Conservation (phyloP, 2,329 filamentous ascomycete species). For the Lachnellula cervina region DNA sequence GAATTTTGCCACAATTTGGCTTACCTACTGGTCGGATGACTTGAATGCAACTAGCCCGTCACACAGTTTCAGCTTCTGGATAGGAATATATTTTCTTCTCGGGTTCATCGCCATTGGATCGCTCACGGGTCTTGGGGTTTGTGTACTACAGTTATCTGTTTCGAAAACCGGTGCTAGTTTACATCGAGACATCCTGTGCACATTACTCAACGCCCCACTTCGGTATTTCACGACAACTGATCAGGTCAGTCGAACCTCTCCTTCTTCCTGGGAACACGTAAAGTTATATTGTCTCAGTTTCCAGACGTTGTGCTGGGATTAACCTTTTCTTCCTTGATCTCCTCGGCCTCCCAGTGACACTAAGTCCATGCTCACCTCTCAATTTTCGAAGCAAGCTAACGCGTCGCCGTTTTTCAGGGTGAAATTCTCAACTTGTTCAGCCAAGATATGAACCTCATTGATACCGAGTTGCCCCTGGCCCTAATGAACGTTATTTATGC, state of each 20-base stretch:
- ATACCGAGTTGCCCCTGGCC: constrained; percentile 18
- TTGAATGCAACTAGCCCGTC: neutral
- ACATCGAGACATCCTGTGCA: constrained; percentile 31
- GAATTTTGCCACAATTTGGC: constrained; percentile 5
- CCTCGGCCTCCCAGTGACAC: too few species aligned
- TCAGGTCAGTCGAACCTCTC: too few species aligned
- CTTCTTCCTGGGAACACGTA: too few species aligned
- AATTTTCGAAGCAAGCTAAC: too few species aligned
- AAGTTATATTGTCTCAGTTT: too few species aligned
- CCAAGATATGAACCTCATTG: constrained; percentile 23
- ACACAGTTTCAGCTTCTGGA: constrained; percentile 8
- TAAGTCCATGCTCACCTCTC: too few species aligned
- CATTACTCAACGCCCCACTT: constrained; percentile 43
- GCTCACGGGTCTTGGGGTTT: constrained; percentile 11
- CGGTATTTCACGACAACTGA: constrained; percentile 41
- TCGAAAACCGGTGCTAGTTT: neutral
- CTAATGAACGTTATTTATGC: constrained; percentile 33
- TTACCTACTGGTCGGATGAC: constrained; percentile 2
- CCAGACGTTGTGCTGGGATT: too few species aligned
- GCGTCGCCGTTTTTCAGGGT: too few species aligned
- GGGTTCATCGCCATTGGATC: neutral
- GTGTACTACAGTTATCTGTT: constrained; percentile 28
- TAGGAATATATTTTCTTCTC: constrained; percentile 8
- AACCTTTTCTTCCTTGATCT: too few species aligned
- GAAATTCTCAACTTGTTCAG: constrained; percentile 1